Evolutionary conservation across 2,329 filamentous ascomycete species (phyloP).

Genomic region (Ampelomyces quisqualis): DNA sequence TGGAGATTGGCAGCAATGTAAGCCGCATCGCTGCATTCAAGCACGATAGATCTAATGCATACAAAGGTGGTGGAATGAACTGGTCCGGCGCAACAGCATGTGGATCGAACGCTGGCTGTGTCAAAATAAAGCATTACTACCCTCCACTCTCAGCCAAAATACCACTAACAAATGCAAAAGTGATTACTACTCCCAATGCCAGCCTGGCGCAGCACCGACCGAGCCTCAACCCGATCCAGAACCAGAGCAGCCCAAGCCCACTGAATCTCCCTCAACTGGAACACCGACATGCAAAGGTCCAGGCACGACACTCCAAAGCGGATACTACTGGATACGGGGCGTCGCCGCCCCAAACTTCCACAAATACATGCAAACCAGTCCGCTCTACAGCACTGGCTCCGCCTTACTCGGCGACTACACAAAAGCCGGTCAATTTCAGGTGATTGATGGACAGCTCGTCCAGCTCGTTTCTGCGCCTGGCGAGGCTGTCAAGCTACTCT

Average conservation of each 20-base stretch:
- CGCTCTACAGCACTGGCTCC: conserved; percentile 45
- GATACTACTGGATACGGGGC: conserved; percentile 60
- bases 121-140: conserved; percentile 38
- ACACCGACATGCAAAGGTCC: conserved; percentile 39
- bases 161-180: too few species aligned
- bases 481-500: conserved; percentile 46
- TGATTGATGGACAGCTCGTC: conserved; percentile 58
- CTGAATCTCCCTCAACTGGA: conserved; percentile 10
- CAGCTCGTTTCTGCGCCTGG: conserved; percentile 54
- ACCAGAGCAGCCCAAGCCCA: conserved; percentile 14
- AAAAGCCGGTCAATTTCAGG: conserved; percentile 60
- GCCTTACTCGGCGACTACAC: conserved; percentile 56
- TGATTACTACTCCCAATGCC: conserved; percentile 46
- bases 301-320: conserved; percentile 51
- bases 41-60: conserved; percentile 1
- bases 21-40: not conserved
- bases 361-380: conserved; percentile 44
- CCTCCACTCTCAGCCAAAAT: too few species aligned
- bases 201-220: conserved; percentile 37
- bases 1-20: conserved; percentile 41
- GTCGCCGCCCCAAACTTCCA: conserved; percentile 59
- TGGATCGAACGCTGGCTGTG: conserved; percentile 29
- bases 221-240: conserved; percentile 9
- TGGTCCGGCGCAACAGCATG: conserved; percentile 33
- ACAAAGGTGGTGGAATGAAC: conserved; percentile 31